Percentiles rank a stretch among this genome's conserved stretches.
phyloP scores from a whole-genome alignment of 1,284 basidiomycete species.

The Pulchroboletus neoregius region DNA sequence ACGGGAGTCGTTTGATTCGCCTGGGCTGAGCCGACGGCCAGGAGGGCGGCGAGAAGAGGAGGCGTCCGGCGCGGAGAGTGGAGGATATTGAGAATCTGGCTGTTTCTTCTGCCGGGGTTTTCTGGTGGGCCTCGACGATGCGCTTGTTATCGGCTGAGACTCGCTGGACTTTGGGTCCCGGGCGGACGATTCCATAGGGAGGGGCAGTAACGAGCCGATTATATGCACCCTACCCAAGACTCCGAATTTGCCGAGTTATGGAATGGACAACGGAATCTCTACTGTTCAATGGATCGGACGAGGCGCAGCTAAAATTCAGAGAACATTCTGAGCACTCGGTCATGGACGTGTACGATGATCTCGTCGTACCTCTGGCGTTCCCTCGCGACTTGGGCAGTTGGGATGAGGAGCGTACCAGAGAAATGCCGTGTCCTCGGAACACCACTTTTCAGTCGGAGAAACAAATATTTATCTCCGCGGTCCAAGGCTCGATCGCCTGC shows the following conservation, averaged over 20 bases:
- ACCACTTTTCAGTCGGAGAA: constrained; percentile 27
- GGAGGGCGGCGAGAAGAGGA: constrained; percentile 24
- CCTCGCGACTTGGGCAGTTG: constrained; percentile 13
- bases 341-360: constrained; percentile 10
- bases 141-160: constrained; percentile 40
- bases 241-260: constrained; percentile 37
- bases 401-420: constrained; percentile 16
- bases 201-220: constrained; percentile 26
- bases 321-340: constrained; percentile 15
- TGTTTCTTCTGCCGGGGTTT: constrained; percentile 49
- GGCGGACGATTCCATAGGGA: constrained; percentile 33
- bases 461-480: constrained; percentile 25
- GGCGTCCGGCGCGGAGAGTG: constrained; percentile 19
- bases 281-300: constrained; percentile 10
- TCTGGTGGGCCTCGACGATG: constrained; percentile 35
- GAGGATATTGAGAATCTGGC: constrained; percentile 30
- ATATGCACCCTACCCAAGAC: constrained; percentile 16
- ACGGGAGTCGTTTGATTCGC: constrained; percentile 20
- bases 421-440: constrained; percentile 30
- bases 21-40: constrained; percentile 29
- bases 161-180: constrained; percentile 37
- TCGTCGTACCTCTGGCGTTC: constrained; percentile 22
- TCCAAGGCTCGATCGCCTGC: constrained; percentile 4
- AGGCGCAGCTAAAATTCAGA: constrained; percentile 5
- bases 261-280: constrained; percentile 13